Conservation (phyloP, 83 land plant genomes). For the Thuja plicata region DNA sequence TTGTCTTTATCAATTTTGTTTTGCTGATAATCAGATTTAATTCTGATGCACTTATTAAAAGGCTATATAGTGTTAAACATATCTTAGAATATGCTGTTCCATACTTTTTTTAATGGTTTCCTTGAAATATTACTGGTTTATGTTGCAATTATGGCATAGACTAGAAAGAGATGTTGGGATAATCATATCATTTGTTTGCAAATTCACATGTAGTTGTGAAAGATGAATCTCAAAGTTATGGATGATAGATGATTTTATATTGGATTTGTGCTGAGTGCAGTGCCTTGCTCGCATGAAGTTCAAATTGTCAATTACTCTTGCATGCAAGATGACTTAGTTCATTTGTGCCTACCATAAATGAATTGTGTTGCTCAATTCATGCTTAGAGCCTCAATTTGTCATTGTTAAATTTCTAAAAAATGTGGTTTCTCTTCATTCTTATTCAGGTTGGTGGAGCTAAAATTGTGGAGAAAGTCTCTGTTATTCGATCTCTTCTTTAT, state of each 20-base stretch:
- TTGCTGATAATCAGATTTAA: background rate
- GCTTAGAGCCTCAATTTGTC: background rate
- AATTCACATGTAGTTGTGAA: background rate
- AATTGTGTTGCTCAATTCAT: background rate
- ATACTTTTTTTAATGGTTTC: background rate
- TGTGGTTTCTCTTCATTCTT: background rate
- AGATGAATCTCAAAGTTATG: background rate
- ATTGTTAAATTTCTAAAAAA: background rate
- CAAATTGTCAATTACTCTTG: background rate
- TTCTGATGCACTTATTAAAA: background rate
- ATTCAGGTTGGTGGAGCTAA: slow-evolving; percentile 81
- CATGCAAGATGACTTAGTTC: background rate
- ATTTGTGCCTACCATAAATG: background rate
- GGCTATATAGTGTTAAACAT: background rate
- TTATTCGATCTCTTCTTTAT: slow-evolving; percentile 44
- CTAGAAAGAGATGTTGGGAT: background rate
- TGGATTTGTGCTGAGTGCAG: background rate
- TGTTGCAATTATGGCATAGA: background rate
- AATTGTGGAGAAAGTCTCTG: slow-evolving; percentile 38
- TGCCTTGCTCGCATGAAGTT: background rate
- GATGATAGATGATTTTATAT: background rate
- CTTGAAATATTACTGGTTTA: background rate
- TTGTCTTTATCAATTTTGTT: background rate
- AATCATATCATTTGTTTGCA: background rate
- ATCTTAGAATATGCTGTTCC: background rate